Evolutionary conservation across 768 basidiomycete species (phyloP).

Genomic region (Tylopilus balloui): DNA sequence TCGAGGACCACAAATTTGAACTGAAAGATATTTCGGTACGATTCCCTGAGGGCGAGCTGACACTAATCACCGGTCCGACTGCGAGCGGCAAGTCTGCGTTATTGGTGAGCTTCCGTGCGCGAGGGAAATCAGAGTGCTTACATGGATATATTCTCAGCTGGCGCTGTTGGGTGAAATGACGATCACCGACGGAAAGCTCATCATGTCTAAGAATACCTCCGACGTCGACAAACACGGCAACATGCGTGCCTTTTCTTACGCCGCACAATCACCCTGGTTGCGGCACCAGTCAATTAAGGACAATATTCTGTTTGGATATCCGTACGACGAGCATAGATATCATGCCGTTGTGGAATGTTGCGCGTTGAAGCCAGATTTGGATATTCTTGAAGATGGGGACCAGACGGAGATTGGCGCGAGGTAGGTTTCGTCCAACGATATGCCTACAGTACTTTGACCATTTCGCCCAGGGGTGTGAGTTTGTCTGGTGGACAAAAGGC

Average conservation of each 20-base stretch:
- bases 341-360: constrained; percentile 77
- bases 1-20: constrained; percentile 37
- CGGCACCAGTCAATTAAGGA: constrained; percentile 70
- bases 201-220: constrained; percentile 45
- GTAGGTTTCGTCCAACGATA: constrained; percentile 22
- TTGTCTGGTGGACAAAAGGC: constrained; percentile 83
- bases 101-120: constrained; percentile 26
- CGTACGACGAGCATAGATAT: constrained; percentile 68
- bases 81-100: constrained; percentile 50
- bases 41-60: constrained; percentile 45
- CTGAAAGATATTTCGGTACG: constrained; percentile 41
- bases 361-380: constrained; percentile 75
- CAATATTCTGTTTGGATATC: constrained; percentile 77
- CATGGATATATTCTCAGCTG: constrained; percentile 14
- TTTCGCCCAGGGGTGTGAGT: constrained; percentile 53
- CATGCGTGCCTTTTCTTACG: constrained; percentile 64
- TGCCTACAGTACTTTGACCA: background rate
- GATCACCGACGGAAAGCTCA: constrained; percentile 31
- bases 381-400: constrained; percentile 84
- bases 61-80: constrained; percentile 45
- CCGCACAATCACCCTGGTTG: constrained; percentile 69
- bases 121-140: background rate
- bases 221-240: constrained; percentile 56
- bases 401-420: constrained; percentile 77
- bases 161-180: constrained; percentile 41